phyloP scores from a whole-genome alignment of 2,329 filamentous ascomycete species.

The Penicillium frequentans region DNA sequence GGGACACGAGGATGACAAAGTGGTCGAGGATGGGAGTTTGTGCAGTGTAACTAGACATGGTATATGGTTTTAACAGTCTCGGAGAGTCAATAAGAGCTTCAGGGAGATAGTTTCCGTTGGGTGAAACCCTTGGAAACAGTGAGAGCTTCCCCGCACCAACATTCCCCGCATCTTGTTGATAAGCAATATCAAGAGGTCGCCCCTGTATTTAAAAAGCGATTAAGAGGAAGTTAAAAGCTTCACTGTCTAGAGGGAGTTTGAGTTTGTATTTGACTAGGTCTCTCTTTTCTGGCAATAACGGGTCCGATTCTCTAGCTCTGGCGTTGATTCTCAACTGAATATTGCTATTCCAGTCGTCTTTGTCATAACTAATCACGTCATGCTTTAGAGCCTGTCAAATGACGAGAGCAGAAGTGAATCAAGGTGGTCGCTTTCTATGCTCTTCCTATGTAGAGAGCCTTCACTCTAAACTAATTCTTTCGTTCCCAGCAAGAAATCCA shows the following conservation, averaged over 20 bases:
- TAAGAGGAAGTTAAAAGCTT: neutral
- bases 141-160: neutral
- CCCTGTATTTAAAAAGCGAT: neutral
- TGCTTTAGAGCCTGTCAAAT: neutral
- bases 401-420: neutral
- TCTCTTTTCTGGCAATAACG: neutral
- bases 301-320: neutral
- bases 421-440: neutral
- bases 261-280: neutral
- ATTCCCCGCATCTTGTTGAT: neutral
- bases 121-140: neutral
- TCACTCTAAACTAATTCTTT: neutral
- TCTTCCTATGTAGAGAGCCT: neutral
- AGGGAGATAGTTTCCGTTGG: neutral
- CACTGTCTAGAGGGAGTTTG: neutral
- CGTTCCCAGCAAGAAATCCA: neutral
- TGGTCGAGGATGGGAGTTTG: slow-evolving; percentile 11
- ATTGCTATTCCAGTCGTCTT: neutral
- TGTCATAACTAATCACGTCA: neutral
- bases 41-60: neutral
- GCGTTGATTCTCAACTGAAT: no score
- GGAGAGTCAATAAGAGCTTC: neutral
- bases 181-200: neutral
- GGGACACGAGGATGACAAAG: slow-evolving; percentile 13
- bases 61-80: neutral